A percentile compares a stretch with the other conserved stretches of the same genome.
Conservation (phyloP, 305 asterid species). For the Ajuga reptans region DNA sequence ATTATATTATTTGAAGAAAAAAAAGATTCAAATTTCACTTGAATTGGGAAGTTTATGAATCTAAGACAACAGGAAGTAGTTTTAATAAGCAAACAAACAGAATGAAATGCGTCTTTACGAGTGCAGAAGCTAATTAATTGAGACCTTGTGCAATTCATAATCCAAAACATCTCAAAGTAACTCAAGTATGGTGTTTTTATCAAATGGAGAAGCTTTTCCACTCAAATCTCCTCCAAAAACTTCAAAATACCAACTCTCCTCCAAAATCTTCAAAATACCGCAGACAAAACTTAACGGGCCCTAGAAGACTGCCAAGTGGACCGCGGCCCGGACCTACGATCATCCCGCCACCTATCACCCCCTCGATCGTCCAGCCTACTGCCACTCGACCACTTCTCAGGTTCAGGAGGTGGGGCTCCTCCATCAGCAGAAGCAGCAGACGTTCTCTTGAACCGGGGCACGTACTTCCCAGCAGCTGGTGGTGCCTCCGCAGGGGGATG, state of each 20-base stretch:
- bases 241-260: no score
- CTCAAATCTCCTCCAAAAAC: background rate
- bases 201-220: no score
- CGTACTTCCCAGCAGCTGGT: slow-evolving; percentile 42
- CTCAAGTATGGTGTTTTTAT: background rate
- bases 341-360: slow-evolving; percentile 51
- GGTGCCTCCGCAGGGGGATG: slow-evolving; percentile 33
- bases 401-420: slow-evolving; percentile 16
- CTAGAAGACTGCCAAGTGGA: slow-evolving; percentile 44
- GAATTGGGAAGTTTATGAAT: no score
- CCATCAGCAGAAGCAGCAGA: slow-evolving; percentile 28
- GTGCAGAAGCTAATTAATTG: no score
- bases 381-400: slow-evolving; percentile 58
- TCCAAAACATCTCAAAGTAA: background rate
- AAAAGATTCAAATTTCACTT: no score
- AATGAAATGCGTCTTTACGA: no score
- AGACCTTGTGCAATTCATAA: background rate
- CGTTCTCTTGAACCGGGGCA: slow-evolving; percentile 47
- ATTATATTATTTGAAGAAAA: no score
- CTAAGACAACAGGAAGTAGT: no score
- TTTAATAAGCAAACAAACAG: no score
- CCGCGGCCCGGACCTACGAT: slow-evolving; percentile 34
- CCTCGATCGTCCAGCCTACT: slow-evolving; percentile 37
- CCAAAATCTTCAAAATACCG: background rate
- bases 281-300: slow-evolving; percentile 3